Evolutionary conservation across 2,329 filamentous ascomycete species (phyloP).

Genomic region (Tolypocladium inflatum): DNA sequence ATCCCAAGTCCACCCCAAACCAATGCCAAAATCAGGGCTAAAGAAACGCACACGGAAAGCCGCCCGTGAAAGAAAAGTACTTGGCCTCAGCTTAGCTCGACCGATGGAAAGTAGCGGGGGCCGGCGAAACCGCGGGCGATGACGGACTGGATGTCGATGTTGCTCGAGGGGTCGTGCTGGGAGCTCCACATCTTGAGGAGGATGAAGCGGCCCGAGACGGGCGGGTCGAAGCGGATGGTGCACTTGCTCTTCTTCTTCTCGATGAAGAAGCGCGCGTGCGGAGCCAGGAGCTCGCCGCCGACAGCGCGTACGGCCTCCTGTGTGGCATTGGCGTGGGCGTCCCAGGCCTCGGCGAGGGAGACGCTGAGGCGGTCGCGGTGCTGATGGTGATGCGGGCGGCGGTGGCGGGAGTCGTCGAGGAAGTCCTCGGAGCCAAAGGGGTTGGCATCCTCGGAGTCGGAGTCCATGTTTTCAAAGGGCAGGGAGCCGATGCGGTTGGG

Average conservation of each 20-base stretch:
- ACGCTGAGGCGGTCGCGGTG: slow-evolving; percentile 9
- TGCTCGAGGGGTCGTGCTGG: slow-evolving; percentile 50
- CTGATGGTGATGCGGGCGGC: slow-evolving; percentile 7
- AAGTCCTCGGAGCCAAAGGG: slow-evolving; percentile 17
- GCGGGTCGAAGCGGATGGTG: slow-evolving; percentile 76
- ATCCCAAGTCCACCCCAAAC: neutral
- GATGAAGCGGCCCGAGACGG: slow-evolving; percentile 73
- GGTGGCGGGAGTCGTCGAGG: slow-evolving; percentile 12
- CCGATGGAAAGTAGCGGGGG: slow-evolving; percentile 70
- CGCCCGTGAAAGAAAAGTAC: neutral
- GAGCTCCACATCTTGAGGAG: slow-evolving; percentile 87
- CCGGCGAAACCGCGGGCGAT: slow-evolving; percentile 78
- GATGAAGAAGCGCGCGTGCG: slow-evolving; percentile 77
- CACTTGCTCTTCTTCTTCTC: slow-evolving; percentile 75
- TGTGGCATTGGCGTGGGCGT: slow-evolving; percentile 42
- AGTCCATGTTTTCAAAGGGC: slow-evolving; percentile 42
- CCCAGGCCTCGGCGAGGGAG: slow-evolving; percentile 25
- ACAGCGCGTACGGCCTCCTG: slow-evolving; percentile 48
- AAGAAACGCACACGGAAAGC: neutral
- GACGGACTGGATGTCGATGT: slow-evolving; percentile 86
- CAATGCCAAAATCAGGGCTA: neutral
- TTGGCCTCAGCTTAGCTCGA: slow-evolving; percentile 44
- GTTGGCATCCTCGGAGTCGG: slow-evolving; percentile 21
- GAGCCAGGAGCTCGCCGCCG: slow-evolving; percentile 53
- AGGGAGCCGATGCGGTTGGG: slow-evolving; percentile 45